Evolutionary conservation across 495 filamentous ascomycete species (phyloP).

Genomic region (Podospora conica): DNA sequence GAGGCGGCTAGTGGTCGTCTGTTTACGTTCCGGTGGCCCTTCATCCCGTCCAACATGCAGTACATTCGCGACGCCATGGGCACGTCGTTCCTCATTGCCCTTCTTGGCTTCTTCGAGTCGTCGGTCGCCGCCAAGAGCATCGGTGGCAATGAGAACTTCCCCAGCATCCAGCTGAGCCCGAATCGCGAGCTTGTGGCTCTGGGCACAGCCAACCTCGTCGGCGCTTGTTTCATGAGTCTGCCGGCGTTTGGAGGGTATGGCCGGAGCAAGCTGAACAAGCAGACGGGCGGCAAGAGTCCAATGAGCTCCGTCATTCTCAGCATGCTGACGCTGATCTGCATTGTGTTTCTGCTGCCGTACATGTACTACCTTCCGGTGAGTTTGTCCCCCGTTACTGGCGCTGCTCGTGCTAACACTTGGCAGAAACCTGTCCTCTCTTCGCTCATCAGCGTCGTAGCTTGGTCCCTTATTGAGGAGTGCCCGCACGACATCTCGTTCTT

Average conservation of each 20-base stretch:
- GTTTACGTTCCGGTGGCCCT: conserved; percentile 83
- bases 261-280: conserved; percentile 87
- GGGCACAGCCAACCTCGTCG: conserved; percentile 80
- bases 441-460: conserved; percentile 94
- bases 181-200: conserved; percentile 94
- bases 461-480: conserved; percentile 89
- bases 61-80: conserved; percentile 82
- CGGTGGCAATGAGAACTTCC: conserved; percentile 54
- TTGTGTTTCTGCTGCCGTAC: conserved; percentile 77
- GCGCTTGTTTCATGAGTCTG: conserved; percentile 84
- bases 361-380: conserved; percentile 90
- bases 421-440: conserved; percentile 90
- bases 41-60: conserved; percentile 64
- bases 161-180: conserved; percentile 73
- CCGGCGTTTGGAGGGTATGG: conserved; percentile 97
- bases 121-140: conserved; percentile 95
- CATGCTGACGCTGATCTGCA: conserved; percentile 71
- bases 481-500: conserved; percentile 91
- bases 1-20: conserved; percentile 57
- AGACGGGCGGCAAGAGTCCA: conserved; percentile 85
- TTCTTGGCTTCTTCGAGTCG: conserved; percentile 97
- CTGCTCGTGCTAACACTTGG: neutral
- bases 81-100: conserved; percentile 87
- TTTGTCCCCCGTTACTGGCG: conserved; percentile 24
- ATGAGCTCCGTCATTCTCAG: conserved; percentile 85